Evolutionary conservation across 2,329 filamentous ascomycete genomes (phyloP), one percentile per base, ranked within the genome.

Genomic region (Fusarium sp.): DNA sequence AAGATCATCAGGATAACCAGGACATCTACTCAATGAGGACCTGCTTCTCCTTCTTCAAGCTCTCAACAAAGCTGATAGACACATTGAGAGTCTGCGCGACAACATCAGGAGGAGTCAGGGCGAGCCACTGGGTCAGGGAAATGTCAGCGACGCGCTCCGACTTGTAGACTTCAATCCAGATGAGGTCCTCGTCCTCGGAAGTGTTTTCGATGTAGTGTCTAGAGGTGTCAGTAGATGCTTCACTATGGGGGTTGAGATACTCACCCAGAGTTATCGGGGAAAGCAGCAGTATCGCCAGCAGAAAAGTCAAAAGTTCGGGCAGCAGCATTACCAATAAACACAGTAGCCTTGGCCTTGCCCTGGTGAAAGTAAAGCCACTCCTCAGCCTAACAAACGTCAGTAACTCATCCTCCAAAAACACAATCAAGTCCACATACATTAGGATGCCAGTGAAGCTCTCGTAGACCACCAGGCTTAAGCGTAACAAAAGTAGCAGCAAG

Each of bases 321-420:
- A 59, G 85, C 86, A 10, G 82, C 80, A 71, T 83, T 85, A 6
- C 88, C 89, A 51, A 87, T 86, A 75, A 90, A 91, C 3, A 90
- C 86, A 0, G 88, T 91, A 0, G 89, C 89, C 25, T 86, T 84
- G 0, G 81, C 89, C 2, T 82, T 78, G 23, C 89, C 90, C 64
- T 85, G 81, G 75, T 90, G 87, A 80, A 92, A 91, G 78, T 91
- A 91, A 2, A 91, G 78, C 89, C 90, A 91, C 76, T 91, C 89
- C 71, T 91, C 87, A 5, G 87, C 87, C 86, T 89, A 62, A 10
- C 23, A 20, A 2, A 8, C 10, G 64, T 69, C 14, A 64, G 58
- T n/a, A n/a, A n/a, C n/a, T n/a, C n/a, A n/a, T n/a, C n/a, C n/a
- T n/a, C n/a, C n/a, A n/a, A n/a, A n/a, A n/a, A n/a, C n/a, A n/a